phyloP scores from a whole-genome alignment of 1,139 yeast species.

The Pichia sp. region DNA sequence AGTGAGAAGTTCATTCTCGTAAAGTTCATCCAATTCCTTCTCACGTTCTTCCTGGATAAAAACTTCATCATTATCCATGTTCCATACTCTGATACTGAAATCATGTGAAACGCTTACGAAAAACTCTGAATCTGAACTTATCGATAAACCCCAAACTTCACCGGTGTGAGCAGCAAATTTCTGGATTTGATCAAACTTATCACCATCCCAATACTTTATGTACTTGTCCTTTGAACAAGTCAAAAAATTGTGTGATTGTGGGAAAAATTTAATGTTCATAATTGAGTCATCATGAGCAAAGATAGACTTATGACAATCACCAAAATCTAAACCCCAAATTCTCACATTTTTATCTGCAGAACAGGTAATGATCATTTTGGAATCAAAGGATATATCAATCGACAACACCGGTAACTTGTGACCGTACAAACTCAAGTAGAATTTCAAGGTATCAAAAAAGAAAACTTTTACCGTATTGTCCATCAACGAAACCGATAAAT shows the following conservation, averaged over 20 bases:
- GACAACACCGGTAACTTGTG: conserved; percentile 92
- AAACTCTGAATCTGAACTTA: conserved; percentile 66
- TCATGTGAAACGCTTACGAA: conserved; percentile 91
- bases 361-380: conserved; percentile 81
- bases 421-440: conserved; percentile 85
- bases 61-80: conserved; percentile 86
- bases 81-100: conserved; percentile 88
- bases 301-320: conserved; percentile 95
- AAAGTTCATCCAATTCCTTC: conserved; percentile 86
- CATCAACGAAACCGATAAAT: conserved; percentile 76
- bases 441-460: conserved; percentile 78
- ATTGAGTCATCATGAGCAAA: conserved; percentile 97
- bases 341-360: conserved; percentile 97
- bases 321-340: conserved; percentile 97
- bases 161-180: conserved; percentile 83
- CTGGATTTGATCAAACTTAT: conserved; percentile 90
- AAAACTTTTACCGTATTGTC: conserved; percentile 94
- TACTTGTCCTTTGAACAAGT: conserved; percentile 86
- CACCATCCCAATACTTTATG: conserved; percentile 97
- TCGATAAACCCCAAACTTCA: conserved; percentile 88
- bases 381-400: conserved; percentile 83
- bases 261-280: conserved; percentile 80
- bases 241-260: conserved; percentile 81
- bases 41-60: conserved; percentile 95
- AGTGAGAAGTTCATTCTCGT: conserved; percentile 69